Conservation (phyloP, 306 rosid species). For the Gynostemma pentaphyllum region DNA sequence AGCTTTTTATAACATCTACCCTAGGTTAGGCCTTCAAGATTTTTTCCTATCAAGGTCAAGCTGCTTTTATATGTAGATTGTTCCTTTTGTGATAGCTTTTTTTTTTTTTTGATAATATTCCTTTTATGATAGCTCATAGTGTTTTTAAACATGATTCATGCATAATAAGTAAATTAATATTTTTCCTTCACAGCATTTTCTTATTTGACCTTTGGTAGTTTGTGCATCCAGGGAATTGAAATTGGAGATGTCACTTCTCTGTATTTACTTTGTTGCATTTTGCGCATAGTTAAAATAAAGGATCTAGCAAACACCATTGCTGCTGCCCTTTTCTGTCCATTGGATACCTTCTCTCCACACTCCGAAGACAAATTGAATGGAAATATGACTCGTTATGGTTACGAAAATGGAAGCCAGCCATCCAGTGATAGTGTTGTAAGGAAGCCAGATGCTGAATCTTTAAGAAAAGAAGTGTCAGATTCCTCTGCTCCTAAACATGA, state of each 20-base stretch:
- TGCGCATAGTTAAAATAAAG: slow-evolving; percentile 80
- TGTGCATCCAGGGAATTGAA: slow-evolving; percentile 52
- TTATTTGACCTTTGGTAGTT: slow-evolving; percentile 34
- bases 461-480: slow-evolving; percentile 21
- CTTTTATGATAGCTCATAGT: not conserved
- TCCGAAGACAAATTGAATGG: slow-evolving; percentile 43
- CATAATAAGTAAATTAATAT: not conserved
- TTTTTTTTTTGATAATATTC: too few species aligned
- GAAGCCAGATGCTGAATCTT: slow-evolving; percentile 18
- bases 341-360: slow-evolving; percentile 38
- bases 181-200: slow-evolving; percentile 4
- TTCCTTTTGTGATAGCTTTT: not conserved
- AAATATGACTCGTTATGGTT: slow-evolving; percentile 24
- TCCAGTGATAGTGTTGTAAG: slow-evolving; percentile 16
- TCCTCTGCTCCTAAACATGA: slow-evolving; percentile 36
- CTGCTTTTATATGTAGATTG: not conserved
- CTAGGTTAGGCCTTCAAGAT: slow-evolving; percentile 1
- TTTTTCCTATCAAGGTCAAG: not conserved
- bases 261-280: slow-evolving; percentile 78
- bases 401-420: slow-evolving; percentile 28
- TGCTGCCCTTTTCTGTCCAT: slow-evolving; percentile 71
- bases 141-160: not conserved
- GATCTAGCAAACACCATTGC: slow-evolving; percentile 82
- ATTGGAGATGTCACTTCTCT: slow-evolving; percentile 64
- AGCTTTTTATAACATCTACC: too few species aligned